Base-by-base conservation (phyloP, 1,284 basidiomycete genomes). In the Amylostereum chailletii region DNA sequence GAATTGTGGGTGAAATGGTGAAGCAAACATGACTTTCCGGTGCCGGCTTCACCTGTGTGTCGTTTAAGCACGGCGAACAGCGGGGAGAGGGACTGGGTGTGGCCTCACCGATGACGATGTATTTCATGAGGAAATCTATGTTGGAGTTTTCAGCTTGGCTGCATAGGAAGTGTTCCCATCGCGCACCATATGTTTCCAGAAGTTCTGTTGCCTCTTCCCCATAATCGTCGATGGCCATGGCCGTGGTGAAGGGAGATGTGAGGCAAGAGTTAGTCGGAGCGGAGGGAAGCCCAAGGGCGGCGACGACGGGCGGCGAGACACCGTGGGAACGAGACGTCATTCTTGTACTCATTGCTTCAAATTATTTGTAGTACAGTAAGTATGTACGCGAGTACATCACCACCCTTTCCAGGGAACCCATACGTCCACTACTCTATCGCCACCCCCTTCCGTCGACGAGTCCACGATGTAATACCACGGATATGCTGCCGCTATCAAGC, bases 1-100 rank as follows among this genome's bases (percentile, higher is more conserved):
- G 84, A 79, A 64, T 95, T 94, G 67, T 96, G 89, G 53, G 92
- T 91, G 65, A 96, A 97, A 57, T 96, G 93, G 65, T 97, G 93
- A 46, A 98, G 74, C 38, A 98, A 71, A 67, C 94, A 98, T 26
- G 92, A 94, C 75, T 99, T 99, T 43, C 95, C 95, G 3, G 92
- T 91, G 53, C 93, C 94, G 9, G 94, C 90, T 72, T 97, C 94
- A 57, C 94, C 94, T 95, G 39, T 5, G 6, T 5, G 36, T 37
- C 19, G 39, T 40, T n/a, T 6, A n/a, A 7, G 39, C 6, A 6
- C 11, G 5, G 29, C 9, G 33, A 42, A 32, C 31, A 31, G 32
- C n/a, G 34, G 33, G 42, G 46, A 31, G 27, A 31, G 2, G 42
- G 9, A 33, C 9, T 32, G 34, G 37, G 50, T 51, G 46, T 48